phyloP scores from a whole-genome alignment of 2,329 filamentous ascomycete genomes.

The Stachybotrys echinatus region DNA sequence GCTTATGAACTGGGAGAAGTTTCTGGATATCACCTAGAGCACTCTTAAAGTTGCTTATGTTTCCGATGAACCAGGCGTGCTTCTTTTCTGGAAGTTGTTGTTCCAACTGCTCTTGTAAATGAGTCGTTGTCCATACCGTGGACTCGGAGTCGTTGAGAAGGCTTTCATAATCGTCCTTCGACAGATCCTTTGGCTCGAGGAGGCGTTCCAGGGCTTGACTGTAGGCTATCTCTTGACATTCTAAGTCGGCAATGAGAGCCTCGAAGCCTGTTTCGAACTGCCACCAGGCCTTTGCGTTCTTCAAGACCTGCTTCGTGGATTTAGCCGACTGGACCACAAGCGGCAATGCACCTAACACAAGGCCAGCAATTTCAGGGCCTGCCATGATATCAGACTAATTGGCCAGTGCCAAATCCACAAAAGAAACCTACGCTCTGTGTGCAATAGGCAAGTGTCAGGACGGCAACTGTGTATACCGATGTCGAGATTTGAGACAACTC shows the following conservation, averaged over 20 bases:
- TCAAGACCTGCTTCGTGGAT: not conserved
- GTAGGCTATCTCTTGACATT: not conserved
- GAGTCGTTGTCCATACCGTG: not conserved
- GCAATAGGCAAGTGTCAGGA: too few species aligned
- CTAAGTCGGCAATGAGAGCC: not conserved
- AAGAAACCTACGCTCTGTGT: too few species aligned
- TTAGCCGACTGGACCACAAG: not conserved
- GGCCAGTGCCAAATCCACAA: too few species aligned
- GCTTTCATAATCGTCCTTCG: not conserved
- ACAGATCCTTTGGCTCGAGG: not conserved
- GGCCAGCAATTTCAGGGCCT: not conserved
- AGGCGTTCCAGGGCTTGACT: not conserved
- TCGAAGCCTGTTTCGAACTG: not conserved
- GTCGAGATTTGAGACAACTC: too few species aligned
- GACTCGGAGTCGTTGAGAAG: not conserved
- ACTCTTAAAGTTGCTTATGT: not conserved
- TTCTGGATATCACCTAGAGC: not conserved
- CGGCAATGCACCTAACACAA: not conserved
- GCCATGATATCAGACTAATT: too few species aligned
- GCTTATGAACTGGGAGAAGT: not conserved
- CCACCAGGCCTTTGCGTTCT: not conserved
- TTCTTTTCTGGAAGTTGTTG: not conserved
- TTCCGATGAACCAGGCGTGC: not conserved
- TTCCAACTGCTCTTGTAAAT: not conserved
- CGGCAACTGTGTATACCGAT: too few species aligned